These are phyloP conservation scores for Afroboletus lepidellus DNA, from an alignment of 1,284 basidiomycete genomes.

Conservation along the genomic window DNA sequence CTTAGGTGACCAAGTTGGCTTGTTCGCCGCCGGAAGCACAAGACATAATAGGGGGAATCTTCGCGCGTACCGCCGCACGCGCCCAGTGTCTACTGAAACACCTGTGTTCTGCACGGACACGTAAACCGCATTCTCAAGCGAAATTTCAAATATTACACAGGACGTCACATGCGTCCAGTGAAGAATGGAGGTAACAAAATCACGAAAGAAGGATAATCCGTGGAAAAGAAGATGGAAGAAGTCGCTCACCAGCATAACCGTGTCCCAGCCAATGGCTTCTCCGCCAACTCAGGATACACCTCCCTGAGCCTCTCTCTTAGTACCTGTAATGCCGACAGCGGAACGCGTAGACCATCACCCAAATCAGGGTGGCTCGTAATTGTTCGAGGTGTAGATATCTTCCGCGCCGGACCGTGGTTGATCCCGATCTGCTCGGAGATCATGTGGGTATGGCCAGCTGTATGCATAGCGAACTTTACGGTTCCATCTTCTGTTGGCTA, in stretches of 20 bases:
- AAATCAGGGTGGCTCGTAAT: constrained; percentile 47
- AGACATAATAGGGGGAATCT: background rate
- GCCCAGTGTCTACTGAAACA: background rate
- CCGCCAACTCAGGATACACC: constrained; percentile 71
- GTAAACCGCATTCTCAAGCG: background rate
- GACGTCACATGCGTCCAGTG: background rate
- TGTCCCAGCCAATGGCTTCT: constrained; percentile 64
- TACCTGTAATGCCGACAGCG: constrained; percentile 47
- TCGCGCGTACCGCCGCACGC: background rate
- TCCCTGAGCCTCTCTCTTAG: constrained; percentile 53
- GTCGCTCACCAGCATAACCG: constrained; percentile 77
- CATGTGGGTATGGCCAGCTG: constrained; percentile 60
- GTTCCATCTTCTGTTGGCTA: constrained; percentile 70
- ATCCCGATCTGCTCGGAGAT: constrained; percentile 9
- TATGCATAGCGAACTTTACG: constrained; percentile 75
- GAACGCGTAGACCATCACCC: constrained; percentile 58
- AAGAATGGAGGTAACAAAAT: background rate
- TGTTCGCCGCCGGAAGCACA: background rate
- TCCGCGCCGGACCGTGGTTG: constrained; percentile 15
- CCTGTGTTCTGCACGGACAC: too few relatives aligned
- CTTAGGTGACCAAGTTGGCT: background rate
- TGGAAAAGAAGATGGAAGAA: background rate
- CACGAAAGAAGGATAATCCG: background rate
- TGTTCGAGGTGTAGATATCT: constrained; percentile 68
- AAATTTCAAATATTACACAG: background rate